Evolutionary conservation across 2,329 filamentous ascomycete species (phyloP), one percentile per base, ranked within the genome.

Genomic region (Tolypocladium tundrense): DNA sequence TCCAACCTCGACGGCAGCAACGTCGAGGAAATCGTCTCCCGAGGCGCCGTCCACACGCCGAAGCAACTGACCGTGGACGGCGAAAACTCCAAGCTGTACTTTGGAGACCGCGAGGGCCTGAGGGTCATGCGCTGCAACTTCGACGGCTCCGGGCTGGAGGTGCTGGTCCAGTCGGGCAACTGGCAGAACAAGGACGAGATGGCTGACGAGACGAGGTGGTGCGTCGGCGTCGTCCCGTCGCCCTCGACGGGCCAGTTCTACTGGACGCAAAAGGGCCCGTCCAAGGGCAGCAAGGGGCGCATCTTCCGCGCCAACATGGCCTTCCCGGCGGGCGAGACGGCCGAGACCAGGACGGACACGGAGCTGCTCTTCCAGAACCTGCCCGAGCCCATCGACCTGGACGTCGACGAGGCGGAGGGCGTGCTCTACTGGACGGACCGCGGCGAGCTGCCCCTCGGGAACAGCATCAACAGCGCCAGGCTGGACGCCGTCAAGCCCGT

Each of bases 371-470:
- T 78, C 4, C 64, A 73, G 4, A 64, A 66, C 1, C 68, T 84
- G 10, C 80, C 81, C 0, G 82, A 85, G 64, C 79, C 80, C 0
- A 80, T 86, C 59, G 81, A 86, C 61, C 67, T 86, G 0, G 80
- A 83, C 39, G 63, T 85, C 1, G 80, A 85, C 19, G 72, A 75
- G 14, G 68, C 71, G 0, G 64, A 66, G 3, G 65, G 73, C 35
- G 70, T 66, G 1, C 68, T 86, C 33, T 86, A 82, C 66, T 86
- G 83, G 83, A 84, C 83, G 0, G 83, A 86, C 61, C 72, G 83
- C 0, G 84, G 83, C 4, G 83, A 86, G 61, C 67, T 78, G 1
- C 82, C 82, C 0, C 64, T 68, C 10, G 83, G 83, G 0, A 84
- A 82, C 64, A 76, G 75, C 13, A 60, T 86, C 58, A 82, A 84